phyloP scores from a whole-genome alignment of 2,329 filamentous ascomycete species.

The Stachybotrys chlorohalonatus region DNA sequence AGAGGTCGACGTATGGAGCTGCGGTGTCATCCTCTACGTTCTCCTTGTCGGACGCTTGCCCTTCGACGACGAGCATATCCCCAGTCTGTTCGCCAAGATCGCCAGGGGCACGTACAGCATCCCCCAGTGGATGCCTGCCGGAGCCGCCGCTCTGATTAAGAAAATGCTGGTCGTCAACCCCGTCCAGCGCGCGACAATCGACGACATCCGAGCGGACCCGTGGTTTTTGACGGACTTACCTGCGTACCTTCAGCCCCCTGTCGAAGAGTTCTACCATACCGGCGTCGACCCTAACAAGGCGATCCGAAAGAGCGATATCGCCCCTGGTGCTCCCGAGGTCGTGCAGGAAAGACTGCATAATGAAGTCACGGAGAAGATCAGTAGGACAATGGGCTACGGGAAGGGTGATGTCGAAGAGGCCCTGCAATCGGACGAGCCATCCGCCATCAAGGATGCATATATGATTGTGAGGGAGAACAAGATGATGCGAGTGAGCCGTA shows the following conservation, averaged over 20 bases:
- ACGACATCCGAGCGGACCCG: conserved; percentile 83
- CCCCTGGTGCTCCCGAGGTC: conserved; percentile 65
- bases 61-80: conserved; percentile 98
- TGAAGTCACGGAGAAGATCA: conserved; percentile 88
- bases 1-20: conserved; percentile 98
- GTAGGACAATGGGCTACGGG: conserved; percentile 96
- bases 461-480: conserved; percentile 97
- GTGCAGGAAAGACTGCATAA: conserved; percentile 87
- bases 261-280: conserved; percentile 87
- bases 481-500: conserved; percentile 90
- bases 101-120: conserved; percentile 88
- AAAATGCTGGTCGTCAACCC: conserved; percentile 94
- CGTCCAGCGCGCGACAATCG: conserved; percentile 86
- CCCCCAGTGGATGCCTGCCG: conserved; percentile 80
- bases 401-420: conserved; percentile 94
- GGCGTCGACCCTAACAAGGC: conserved; percentile 90
- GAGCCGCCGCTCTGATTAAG: conserved; percentile 74
- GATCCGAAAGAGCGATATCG: conserved; percentile 74
- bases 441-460: conserved; percentile 97
- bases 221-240: conserved; percentile 91
- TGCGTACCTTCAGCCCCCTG: conserved; percentile 74
- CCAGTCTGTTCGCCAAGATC: conserved; percentile 95
- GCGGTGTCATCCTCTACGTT: conserved; percentile 84
- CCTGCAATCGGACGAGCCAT: conserved; percentile 82
- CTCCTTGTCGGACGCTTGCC: conserved; percentile 75